These are phyloP conservation scores for Mortierella polycephala DNA, from an alignment of 371 early-diverging fungal genomes.

Conservation along the genomic window DNA sequence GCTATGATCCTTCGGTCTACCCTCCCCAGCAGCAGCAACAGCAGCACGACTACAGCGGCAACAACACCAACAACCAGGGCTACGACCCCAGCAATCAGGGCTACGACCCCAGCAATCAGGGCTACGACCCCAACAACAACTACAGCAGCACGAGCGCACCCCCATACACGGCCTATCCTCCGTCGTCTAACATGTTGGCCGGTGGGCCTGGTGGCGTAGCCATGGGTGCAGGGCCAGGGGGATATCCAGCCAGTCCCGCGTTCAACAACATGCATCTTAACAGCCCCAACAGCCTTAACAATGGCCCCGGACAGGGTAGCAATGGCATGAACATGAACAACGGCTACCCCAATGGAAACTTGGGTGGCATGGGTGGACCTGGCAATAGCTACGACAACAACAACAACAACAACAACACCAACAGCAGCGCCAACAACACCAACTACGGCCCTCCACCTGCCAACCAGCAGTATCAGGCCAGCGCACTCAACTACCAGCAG, in stretches of 20 bases:
- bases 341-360: conserved; percentile 4
- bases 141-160: conserved; percentile 4
- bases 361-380: conserved; percentile 5
- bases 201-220: neutral
- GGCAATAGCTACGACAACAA: conserved; percentile 5
- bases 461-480: conserved; percentile 16
- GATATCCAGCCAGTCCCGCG: conserved; percentile 21
- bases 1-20: conserved; percentile 18
- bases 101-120: conserved; percentile 3
- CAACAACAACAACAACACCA: neutral
- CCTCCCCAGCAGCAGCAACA: conserved; percentile 26
- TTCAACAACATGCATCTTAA: conserved; percentile 28
- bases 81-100: conserved; percentile 8
- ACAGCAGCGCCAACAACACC: neutral
- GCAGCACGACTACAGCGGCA: neutral
- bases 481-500: conserved; percentile 37
- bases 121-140: conserved; percentile 4
- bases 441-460: conserved; percentile 18
- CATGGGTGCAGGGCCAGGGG: neutral
- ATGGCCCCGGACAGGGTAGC: neutral
- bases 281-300: conserved; percentile 1
- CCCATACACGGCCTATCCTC: conserved; percentile 34
- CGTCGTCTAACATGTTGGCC: conserved; percentile 12
- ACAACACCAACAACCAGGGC: conserved; percentile 1
- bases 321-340: conserved; percentile 1